Evolutionary conservation across 805 yeast genomes (phyloP), one percentile per base, ranked within the genome.

Genomic region (Kodamaea neixiangensis): DNA sequence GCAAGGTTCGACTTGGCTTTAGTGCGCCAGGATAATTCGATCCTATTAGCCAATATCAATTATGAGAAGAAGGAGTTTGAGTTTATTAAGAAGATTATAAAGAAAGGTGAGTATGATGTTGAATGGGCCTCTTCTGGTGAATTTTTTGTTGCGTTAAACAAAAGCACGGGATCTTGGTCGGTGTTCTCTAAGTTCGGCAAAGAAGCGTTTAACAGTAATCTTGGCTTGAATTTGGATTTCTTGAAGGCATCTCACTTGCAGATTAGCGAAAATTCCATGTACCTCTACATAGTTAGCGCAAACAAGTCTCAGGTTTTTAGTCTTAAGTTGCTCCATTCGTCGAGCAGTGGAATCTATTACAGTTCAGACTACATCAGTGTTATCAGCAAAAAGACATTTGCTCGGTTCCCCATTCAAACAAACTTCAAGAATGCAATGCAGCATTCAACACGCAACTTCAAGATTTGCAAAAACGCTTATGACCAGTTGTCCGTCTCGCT

Each of bases 41-140:
- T 40, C 17, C n/a, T 19, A 9, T 21, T 15, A 31, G 41, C 21
- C n/a, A 37, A 7, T 7, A 15, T 37, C 10, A 15, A 18, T 13
- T 49, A 37, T 5, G 43, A 45, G 15, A 34, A 44, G 17, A 19
- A 21, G 22, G n/a, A 22, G 15, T 21, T 47, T 39, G 41, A 46
- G 6, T 14, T 14, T 2, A 14, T 48, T 17, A 22, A 40, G 19
- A 20, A 41, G 15, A 18, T 45, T 3, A 40, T 21, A 21, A 33
- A 40, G 10, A 37, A 17, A 5, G 41, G 19, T 3, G 41, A 37
- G 11, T 17, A 37, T 7, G 44, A 40, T 10, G 20, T 21, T 3
- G 31, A 31, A 19, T 74, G 78, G 78, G 62, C 77, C 1, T 63
- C 71, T 1, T 62, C 69, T 52, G 79, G 78, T 2, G 58, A 57